Base-by-base conservation (phyloP, 129 eudicot genomes). In the Smallanthus sonchifolius region DNA sequence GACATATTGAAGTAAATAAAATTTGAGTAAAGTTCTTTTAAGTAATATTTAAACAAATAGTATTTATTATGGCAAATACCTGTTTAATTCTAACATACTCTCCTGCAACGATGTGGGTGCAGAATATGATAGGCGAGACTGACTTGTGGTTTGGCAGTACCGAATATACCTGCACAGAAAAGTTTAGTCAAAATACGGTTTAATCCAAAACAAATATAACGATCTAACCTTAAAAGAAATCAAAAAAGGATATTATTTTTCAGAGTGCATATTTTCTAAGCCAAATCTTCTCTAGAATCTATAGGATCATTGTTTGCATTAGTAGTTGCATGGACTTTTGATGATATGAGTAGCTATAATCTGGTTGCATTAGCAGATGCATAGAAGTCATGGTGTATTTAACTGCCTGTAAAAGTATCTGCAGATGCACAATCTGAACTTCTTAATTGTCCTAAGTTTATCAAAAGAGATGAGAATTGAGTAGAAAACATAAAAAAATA, bases 71-170 rank as follows among this genome's bases (percentile, higher is more conserved):
- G 40, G 20, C 14, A 43, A 17, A 38, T 90, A 95, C 99, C 97
- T 95, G 97, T 88, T 97, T 86, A 76, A 95, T 91, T 81, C 75
- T 85, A 34, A 95, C 97, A 82, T 95, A 95, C 80, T 87, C 79
- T 79, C 84, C 88, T 95, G 96, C 85, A 95, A 86, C 75, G 69
- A 65, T 11, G 82, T 76, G 65, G 99, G 95, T 48, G 97, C 99
- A 75, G 96, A 64, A 57, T 88, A 93, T 20, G 97, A 92, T 55
- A 92, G 81, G 24, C 99, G 97, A 5, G 99, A 97, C 13, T 83
- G 88, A 72, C 92, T n/a, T n/a, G n/a, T n/a, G 62, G 86, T 80
- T 77, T 96, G 87, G 73, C 89, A 91, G 77, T 95, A 95, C 74
- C 91, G 96, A 82, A 95, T 91, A 68, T 91, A 95, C 86, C 99